Evolutionary conservation across 1,284 basidiomycete genomes (phyloP).

Genomic region (Tilletia horrida): DNA sequence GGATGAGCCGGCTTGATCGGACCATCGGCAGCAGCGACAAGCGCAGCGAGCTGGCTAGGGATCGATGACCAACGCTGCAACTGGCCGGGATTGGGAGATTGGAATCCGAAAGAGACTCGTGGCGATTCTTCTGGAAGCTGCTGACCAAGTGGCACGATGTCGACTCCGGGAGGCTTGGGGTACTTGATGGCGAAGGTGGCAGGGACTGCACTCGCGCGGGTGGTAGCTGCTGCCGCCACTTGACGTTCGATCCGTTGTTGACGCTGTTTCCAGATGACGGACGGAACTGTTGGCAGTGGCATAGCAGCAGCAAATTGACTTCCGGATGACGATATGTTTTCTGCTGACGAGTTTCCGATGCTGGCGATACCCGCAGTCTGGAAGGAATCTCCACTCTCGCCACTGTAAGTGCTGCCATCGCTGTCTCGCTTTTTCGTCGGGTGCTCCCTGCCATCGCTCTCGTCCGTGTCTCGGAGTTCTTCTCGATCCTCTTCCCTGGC

Average conservation of each 20-base stretch:
- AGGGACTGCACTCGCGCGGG: slow-evolving; percentile 2
- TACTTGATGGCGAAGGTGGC: slow-evolving; percentile 4
- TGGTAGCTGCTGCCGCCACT: slow-evolving; percentile 10
- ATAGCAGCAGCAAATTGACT: not conserved
- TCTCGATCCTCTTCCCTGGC: slow-evolving; percentile 3
- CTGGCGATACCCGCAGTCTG: slow-evolving; percentile 6
- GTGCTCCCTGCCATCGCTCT: slow-evolving; percentile 1
- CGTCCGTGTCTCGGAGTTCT: slow-evolving; percentile 2
- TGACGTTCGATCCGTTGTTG: slow-evolving; percentile 10
- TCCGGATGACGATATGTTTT: not conserved
- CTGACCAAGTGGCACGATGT: not conserved
- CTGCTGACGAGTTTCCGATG: slow-evolving; percentile 1
- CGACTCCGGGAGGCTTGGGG: not conserved
- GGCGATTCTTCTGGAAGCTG: not conserved
- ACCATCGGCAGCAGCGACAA: slow-evolving; percentile 4
- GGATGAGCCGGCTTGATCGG: slow-evolving; percentile 1
- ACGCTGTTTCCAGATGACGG: slow-evolving; percentile 16
- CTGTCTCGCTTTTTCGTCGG: not conserved
- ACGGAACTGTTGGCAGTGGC: slow-evolving; percentile 3
- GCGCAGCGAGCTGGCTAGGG: slow-evolving; percentile 12
- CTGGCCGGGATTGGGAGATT: not conserved
- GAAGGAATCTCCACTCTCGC: slow-evolving; percentile 14
- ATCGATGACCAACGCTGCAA: slow-evolving; percentile 10
- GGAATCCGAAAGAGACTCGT: slow-evolving; percentile 10
- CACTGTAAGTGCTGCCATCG: not conserved